A percentile compares a stretch with the other conserved stretches of the same genome.
Conservation (phyloP, 495 filamentous ascomycete species). For the Aspergillus indologenus region DNA sequence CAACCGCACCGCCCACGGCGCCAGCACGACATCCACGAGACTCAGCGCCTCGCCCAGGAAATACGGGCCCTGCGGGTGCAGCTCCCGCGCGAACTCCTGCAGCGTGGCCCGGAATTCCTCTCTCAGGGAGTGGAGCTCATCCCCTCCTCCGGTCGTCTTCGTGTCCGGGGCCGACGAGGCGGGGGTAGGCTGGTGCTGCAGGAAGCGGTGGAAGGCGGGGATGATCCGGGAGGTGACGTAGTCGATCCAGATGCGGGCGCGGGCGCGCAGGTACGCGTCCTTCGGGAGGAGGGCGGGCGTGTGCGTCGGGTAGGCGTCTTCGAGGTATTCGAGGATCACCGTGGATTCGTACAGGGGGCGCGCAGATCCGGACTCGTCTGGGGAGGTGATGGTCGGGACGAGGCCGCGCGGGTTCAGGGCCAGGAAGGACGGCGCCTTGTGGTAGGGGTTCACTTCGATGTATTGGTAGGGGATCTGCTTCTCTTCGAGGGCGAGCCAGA, state of each 20-base stretch:
- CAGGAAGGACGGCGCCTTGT: slow-evolving; percentile 61
- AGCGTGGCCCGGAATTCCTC: slow-evolving; percentile 49
- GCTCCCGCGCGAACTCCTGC: slow-evolving; percentile 55
- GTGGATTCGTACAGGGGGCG: slow-evolving; percentile 64
- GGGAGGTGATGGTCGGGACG: slow-evolving; percentile 58
- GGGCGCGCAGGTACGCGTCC: slow-evolving; percentile 55
- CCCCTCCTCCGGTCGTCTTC: slow-evolving; percentile 10
- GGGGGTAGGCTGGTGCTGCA: slow-evolving; percentile 54
- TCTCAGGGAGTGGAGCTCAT: slow-evolving; percentile 41
- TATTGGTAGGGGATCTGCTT: slow-evolving; percentile 71
- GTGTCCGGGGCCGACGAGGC: background rate
- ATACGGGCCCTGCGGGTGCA: slow-evolving; percentile 58
- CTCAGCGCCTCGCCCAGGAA: slow-evolving; percentile 57
- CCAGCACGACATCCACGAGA: slow-evolving; percentile 62
- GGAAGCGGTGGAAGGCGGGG: slow-evolving; percentile 59
- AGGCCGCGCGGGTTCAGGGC: slow-evolving; percentile 66
- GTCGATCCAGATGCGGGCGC: slow-evolving; percentile 65
- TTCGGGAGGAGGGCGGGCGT: slow-evolving; percentile 47
- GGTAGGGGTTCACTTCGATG: slow-evolving; percentile 70
- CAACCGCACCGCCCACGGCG: slow-evolving; percentile 64
- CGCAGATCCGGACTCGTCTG: slow-evolving; percentile 1
- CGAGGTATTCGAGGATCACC: slow-evolving; percentile 66
- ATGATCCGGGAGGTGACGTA: slow-evolving; percentile 62
- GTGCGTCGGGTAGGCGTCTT: slow-evolving; percentile 59
- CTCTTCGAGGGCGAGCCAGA: slow-evolving; percentile 66